Base-by-base conservation (phyloP, 345 rosid species). In the Kandelia obovata region DNA sequence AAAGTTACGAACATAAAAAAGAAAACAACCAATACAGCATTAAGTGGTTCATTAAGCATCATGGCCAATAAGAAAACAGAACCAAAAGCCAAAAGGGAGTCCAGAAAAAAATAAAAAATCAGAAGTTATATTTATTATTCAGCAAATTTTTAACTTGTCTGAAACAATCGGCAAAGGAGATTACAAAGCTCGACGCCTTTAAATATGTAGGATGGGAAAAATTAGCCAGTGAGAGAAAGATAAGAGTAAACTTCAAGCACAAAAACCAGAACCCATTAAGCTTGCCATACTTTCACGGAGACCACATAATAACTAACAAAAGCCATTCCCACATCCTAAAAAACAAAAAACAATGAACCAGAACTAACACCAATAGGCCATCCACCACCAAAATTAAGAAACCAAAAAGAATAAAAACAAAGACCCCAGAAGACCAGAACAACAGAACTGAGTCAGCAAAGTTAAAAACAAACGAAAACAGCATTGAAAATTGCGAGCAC, bases 21-120 rank as follows among this genome's bases (percentile, higher is more conserved):
- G 43, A 53, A 53, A 47, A 39, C 62, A 60, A 52, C 67, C 73
- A 58, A 73, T 70, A 64, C 13, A 66, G 47, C 65, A 67, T 46
- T 71, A 57, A 37, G 69, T 61, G n/a, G 63, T 23, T 61, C 19
- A 21, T 7, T 19, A 57, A 21, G 75, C 59, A 67, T 43, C 3
- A 62, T 17, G 32, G 67, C 78, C 83, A 81, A 75, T 78, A 56
- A 63, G 69, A 72, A 32, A 46, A 62, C 65, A 47, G 65, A 43
- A 31, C 68, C 58, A 6, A 2, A 53, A 63, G 60, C 64, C 71
- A 53, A 70, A 56, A 68, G 27, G 7, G 49, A 46, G 55, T 15
- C 57, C 8, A 37, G 53, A 7, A 34, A 34, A 5, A 32, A 32
- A 32, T 56, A 25, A 17, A 28, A 39, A 43, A 7, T 4, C 20